Base-by-base conservation (phyloP, 495 filamentous ascomycete species). In the Talaromyces trachyspermus region DNA sequence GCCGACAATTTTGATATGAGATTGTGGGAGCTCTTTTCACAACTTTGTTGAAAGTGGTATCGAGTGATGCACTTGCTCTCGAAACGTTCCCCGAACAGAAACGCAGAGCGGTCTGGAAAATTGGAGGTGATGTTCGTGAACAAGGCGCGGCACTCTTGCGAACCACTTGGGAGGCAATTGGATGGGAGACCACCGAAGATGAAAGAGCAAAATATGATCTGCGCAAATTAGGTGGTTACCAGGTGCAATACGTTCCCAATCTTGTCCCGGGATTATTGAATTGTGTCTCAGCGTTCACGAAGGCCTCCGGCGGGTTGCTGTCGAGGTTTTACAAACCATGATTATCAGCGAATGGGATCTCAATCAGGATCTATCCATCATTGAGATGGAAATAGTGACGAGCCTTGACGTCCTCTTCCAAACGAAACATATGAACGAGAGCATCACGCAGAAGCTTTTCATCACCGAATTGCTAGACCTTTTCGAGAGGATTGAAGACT, bases 11-110 rank as follows among this genome's bases (percentile, higher is more conserved):
- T 96, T 60, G 86, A 94, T 58, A 96, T 86, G 7, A 88, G 91
- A 45, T 70, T 96, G 2, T 99, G 92, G 92, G 89, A 88, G 50
- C 69, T 83, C 30, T 97, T 95, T 95, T 99, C 62, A 84, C 78
- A 10, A 89, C 88, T 0, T 66, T 99, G 37, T 74, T 99, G 26
- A 88, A 85, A 57, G 84, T 97, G 3, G 88, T 97, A 6, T 86
- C 86, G 0, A 95, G 87, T 53, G 79, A 89, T 35, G 85, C 84
- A 5, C 72, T 99, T 9, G 89, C 92, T 11, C 77, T 99, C 19
- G 92, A 99, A 59, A 96, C 89, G 0, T 97, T 96, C 61, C 88
- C 94, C 0, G 94, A 97, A 64, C 92, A 99, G 65, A 97, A 96
- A 63, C 72, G 94, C 30, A 71, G 92, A 20, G 90, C 91, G 3